Evolutionary conservation across 306 rosid genomes (phyloP).

Genomic region (Abrus pulchellus): DNA sequence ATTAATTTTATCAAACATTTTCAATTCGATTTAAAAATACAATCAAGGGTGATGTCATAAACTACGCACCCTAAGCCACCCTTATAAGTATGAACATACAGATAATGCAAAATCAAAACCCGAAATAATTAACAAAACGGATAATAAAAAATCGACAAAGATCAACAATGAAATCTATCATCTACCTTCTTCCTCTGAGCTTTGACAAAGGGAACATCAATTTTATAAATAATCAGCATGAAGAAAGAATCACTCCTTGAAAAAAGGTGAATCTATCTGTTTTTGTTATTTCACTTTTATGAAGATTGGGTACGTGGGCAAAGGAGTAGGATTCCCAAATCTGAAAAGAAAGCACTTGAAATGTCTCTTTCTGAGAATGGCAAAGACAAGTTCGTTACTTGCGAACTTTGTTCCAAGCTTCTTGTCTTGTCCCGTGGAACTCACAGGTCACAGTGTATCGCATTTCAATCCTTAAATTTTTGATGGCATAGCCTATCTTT

Average conservation of each 20-base stretch:
- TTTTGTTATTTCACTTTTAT: neutral
- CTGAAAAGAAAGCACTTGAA: neutral
- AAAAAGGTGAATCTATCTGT: neutral
- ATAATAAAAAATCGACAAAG: neutral
- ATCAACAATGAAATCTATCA: neutral
- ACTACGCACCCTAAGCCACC: neutral
- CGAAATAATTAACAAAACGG: neutral
- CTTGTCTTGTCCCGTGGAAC: constrained; percentile 1
- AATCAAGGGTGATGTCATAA: neutral
- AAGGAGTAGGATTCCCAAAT: neutral
- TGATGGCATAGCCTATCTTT: constrained; percentile 1
- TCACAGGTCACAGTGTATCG: neutral
- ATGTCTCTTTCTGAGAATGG: constrained; percentile 6
- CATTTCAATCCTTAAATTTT: constrained; percentile 1
- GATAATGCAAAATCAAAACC: neutral
- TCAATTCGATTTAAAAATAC: neutral
- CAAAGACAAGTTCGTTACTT: constrained; percentile 32
- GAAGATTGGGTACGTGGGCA: neutral
- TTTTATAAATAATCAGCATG: neutral
- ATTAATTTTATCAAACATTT: too few species aligned
- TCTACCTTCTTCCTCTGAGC: neutral
- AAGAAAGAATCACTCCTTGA: neutral
- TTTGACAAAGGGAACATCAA: neutral
- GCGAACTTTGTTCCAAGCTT: constrained; percentile 4
- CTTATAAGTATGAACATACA: neutral